Conservation (phyloP, 768 basidiomycete genomes). For the Podaxis sp. region DNA sequence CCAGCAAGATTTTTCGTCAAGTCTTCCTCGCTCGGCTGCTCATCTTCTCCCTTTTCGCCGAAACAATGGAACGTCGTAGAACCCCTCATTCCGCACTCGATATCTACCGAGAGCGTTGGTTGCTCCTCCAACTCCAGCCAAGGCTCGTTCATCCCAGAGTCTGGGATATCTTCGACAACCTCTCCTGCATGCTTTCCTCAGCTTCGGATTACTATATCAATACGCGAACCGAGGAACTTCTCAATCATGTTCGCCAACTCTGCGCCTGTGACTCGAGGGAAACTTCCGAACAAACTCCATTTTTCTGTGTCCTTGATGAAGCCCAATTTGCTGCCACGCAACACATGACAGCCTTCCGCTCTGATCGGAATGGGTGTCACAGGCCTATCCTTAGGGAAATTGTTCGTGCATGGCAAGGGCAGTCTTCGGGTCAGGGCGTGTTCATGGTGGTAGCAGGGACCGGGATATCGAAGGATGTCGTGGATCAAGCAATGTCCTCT, state of each 20-base stretch:
- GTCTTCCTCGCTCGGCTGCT: constrained; percentile 41
- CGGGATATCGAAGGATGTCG: constrained; percentile 44
- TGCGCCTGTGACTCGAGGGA: constrained; percentile 18
- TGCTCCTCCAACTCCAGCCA: constrained; percentile 42
- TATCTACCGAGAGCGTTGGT: constrained; percentile 36
- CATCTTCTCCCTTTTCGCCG: constrained; percentile 38
- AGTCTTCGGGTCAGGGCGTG: constrained; percentile 38
- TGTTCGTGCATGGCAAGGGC: constrained; percentile 40
- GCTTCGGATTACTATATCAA: constrained; percentile 38
- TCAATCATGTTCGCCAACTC: constrained; percentile 30
- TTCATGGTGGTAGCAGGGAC: constrained; percentile 47
- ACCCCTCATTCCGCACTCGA: neutral
- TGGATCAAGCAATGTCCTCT: constrained; percentile 44
- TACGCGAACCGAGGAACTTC: constrained; percentile 29
- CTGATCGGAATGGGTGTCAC: constrained; percentile 30
- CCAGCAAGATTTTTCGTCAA: constrained; percentile 34
- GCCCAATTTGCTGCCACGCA: constrained; percentile 44
- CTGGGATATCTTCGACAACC: constrained; percentile 42
- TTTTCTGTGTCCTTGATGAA: constrained; percentile 48
- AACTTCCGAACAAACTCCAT: constrained; percentile 28
- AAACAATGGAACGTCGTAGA: constrained; percentile 26
- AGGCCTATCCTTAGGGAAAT: constrained; percentile 44
- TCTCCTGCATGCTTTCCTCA: constrained; percentile 32
- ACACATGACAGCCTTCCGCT: constrained; percentile 37
- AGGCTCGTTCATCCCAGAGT: constrained; percentile 33